Evolutionary conservation across 2,329 filamentous ascomycete species (phyloP).

Genomic region (Aspergillus intermedius): DNA sequence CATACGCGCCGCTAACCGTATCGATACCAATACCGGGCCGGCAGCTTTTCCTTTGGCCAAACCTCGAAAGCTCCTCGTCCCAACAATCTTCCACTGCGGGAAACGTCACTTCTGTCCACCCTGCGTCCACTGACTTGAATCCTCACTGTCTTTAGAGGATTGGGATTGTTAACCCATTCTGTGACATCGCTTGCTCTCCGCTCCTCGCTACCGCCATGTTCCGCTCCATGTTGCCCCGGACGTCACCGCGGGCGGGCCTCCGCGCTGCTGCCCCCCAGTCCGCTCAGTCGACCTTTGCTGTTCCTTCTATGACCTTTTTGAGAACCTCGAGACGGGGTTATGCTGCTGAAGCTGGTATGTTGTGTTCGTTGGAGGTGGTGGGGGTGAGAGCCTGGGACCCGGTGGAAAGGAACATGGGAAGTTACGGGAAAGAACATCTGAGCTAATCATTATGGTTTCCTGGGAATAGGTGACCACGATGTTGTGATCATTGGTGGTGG

Average conservation of each 20-base stretch:
- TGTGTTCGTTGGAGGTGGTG: neutral
- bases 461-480: slow-evolving; percentile 74
- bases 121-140: neutral
- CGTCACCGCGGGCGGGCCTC: slow-evolving; percentile 40
- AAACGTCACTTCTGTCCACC: neutral
- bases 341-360: slow-evolving; percentile 46
- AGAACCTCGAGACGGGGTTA: slow-evolving; percentile 50
- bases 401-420: slow-evolving; percentile 16
- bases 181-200: slow-evolving; percentile 14
- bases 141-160: neutral
- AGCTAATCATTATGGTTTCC: slow-evolving; percentile 2
- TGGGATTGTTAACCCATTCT: neutral
- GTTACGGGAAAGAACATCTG: slow-evolving; percentile 7
- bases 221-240: slow-evolving; percentile 46
- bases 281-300: slow-evolving; percentile 30
- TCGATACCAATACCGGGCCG: slow-evolving; percentile 12
- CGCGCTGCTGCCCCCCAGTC: slow-evolving; percentile 31
- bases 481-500: slow-evolving; percentile 96
- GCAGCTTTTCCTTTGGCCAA: slow-evolving; percentile 16
- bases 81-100: slow-evolving; percentile 20
- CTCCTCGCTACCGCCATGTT: slow-evolving; percentile 41
- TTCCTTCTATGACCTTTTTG: slow-evolving; percentile 41
- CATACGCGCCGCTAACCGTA: slow-evolving; percentile 15
- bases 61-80: slow-evolving; percentile 17
- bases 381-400: slow-evolving; percentile 1